A percentile compares a stretch with the other conserved stretches of the same genome.
Conservation (phyloP, 2,329 filamentous ascomycete species). For the Exophiala spinifera region DNA sequence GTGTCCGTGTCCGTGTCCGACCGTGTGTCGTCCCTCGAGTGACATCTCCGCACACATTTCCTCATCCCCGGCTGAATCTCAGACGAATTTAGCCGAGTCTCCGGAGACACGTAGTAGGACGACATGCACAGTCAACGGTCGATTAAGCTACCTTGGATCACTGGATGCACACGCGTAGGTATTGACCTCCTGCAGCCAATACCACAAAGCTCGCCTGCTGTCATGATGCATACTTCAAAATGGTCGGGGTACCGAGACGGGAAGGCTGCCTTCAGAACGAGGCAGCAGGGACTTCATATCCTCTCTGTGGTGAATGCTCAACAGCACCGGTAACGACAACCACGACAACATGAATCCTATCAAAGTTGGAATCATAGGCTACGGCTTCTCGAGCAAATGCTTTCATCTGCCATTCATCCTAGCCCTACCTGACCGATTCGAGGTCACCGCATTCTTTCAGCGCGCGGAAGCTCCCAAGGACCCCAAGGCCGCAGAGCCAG, state of each 20-base stretch:
- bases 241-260: neutral
- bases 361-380: slow-evolving; percentile 59
- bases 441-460: slow-evolving; percentile 71
- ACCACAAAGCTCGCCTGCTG: too few relatives aligned
- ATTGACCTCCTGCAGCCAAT: neutral
- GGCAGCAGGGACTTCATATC: too few relatives aligned
- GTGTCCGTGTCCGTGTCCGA: neutral
- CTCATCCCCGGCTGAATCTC: neutral
- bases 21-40: neutral
- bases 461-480: slow-evolving; percentile 43
- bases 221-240: neutral
- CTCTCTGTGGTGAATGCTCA: too few relatives aligned
- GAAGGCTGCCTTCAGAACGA: neutral
- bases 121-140: neutral
- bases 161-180: neutral
- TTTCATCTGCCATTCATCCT: slow-evolving; percentile 79
- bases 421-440: slow-evolving; percentile 57
- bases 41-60: neutral
- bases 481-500: slow-evolving; percentile 51
- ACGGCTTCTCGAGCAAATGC: slow-evolving; percentile 66
- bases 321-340: too few relatives aligned
- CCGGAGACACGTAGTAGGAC: neutral
- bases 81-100: neutral
- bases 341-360: slow-evolving; percentile 30
- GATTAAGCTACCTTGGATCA: neutral